A percentile compares a stretch with the other conserved stretches of the same genome.
These are phyloP conservation scores for Elaphomyces granulatus DNA, from an alignment of 495 filamentous ascomycete genomes.

Conservation along the genomic window DNA sequence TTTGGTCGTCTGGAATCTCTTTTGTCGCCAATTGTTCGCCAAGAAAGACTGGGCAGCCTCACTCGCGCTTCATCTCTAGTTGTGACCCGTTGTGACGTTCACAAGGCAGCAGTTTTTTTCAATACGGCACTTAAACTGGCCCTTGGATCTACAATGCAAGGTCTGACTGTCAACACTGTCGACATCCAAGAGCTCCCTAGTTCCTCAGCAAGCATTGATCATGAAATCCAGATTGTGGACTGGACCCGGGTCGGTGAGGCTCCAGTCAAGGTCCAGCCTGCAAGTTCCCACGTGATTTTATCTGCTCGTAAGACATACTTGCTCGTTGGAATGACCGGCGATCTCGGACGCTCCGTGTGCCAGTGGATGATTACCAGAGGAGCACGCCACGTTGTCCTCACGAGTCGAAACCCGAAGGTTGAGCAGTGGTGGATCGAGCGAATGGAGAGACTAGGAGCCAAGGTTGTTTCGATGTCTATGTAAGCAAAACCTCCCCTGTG, in stretches of 20 bases:
- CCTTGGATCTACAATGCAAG: no score
- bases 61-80: no score
- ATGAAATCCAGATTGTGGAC: conserved; percentile 4
- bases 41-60: no score
- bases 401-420: conserved; percentile 35
- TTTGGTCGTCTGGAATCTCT: no score
- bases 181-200: no score
- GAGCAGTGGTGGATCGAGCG: conserved; percentile 23
- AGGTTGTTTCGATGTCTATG: conserved; percentile 1
- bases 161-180: no score
- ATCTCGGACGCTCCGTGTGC: conserved; percentile 42
- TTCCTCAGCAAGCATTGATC: no score
- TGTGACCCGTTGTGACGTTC: no score
- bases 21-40: no score
- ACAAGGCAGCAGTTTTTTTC: no score
- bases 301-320: conserved; percentile 35
- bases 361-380: conserved; percentile 36
- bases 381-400: conserved; percentile 35
- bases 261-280: conserved; percentile 4
- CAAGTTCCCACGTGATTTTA: conserved; percentile 9
- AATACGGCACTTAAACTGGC: no score
- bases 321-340: conserved; percentile 38
- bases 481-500: conserved; percentile 10
- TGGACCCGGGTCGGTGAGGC: conserved; percentile 3
- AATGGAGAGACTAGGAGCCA: neutral